Percentiles rank a stretch among this genome's conserved stretches.
Conservation (phyloP, 495 filamentous ascomycete genomes). For the Tuber microsphaerosporum region DNA sequence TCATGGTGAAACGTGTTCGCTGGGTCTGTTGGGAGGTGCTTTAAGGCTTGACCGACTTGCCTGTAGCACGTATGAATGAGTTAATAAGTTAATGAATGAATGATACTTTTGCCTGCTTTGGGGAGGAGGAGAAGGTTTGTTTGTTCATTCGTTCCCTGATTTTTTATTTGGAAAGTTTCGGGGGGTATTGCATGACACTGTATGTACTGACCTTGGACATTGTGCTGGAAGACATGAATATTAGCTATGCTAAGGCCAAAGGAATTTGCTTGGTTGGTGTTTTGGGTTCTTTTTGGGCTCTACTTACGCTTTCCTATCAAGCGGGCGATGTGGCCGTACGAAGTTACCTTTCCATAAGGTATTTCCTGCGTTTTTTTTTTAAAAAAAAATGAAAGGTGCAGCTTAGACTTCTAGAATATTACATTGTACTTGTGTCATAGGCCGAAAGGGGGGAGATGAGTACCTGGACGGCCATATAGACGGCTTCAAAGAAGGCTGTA, state of each 20-base stretch:
- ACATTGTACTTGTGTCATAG: neutral
- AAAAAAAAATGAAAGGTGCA: neutral
- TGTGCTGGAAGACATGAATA: constrained; percentile 11
- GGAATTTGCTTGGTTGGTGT: neutral
- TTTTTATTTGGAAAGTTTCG: neutral
- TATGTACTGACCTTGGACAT: constrained; percentile 19
- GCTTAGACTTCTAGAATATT: constrained; percentile 1
- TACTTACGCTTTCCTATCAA: constrained; percentile 71
- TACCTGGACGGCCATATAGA: constrained; percentile 68
- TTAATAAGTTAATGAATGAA: neutral
- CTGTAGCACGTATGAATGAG: constrained; percentile 42
- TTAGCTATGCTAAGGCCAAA: neutral
- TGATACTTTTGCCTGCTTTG: neutral
- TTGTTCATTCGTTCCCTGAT: neutral
- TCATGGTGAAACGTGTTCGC: constrained; percentile 53
- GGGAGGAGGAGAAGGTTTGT: neutral
- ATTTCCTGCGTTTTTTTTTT: constrained; percentile 52
- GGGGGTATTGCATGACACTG: neutral
- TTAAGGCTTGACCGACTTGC: constrained; percentile 80
- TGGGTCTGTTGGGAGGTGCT: constrained; percentile 60
- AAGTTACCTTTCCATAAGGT: constrained; percentile 72
- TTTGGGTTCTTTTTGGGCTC: neutral
- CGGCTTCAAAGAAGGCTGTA: constrained; percentile 70
- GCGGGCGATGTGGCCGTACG: constrained; percentile 79
- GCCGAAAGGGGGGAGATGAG: neutral